These are phyloP conservation scores for Pestalotiopsis sp. DNA, from an alignment of 2,329 filamentous ascomycete species.

Conservation along the genomic window DNA sequence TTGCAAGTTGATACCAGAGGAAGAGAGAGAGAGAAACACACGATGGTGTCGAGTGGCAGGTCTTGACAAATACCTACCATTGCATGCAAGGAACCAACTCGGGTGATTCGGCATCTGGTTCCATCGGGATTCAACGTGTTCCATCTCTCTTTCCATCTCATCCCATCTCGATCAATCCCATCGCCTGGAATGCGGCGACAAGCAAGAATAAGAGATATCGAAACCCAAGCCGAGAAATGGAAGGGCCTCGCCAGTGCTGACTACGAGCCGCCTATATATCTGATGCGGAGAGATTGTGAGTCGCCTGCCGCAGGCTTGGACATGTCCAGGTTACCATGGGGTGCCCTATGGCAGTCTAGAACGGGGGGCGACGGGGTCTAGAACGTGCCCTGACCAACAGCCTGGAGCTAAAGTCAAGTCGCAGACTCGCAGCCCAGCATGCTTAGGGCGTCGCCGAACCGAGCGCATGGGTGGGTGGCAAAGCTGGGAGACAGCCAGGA, in stretches of 20 bases:
- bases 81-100: too few species aligned
- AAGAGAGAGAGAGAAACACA: too few species aligned
- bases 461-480: not conserved
- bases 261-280: not conserved
- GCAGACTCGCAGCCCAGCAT: too few species aligned
- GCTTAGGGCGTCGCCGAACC: not conserved
- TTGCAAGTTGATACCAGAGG: too few species aligned
- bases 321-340: too few species aligned
- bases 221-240: not conserved
- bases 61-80: too few species aligned
- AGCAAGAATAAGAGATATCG: not conserved
- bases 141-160: not conserved
- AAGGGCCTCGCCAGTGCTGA: not conserved
- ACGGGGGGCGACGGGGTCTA: not conserved
- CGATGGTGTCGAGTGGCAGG: too few species aligned
- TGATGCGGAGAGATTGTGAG: not conserved
- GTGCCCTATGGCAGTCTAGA: not conserved
- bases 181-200: not conserved
- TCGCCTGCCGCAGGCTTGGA: not conserved
- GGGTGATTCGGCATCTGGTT: too few species aligned
- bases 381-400: not conserved
- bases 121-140: too few species aligned
- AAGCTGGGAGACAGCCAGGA: not conserved
- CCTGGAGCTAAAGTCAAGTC: not conserved
- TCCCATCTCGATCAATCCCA: not conserved